phyloP scores from a whole-genome alignment of 2,329 filamentous ascomycete species.

The Epichloe baconii region DNA sequence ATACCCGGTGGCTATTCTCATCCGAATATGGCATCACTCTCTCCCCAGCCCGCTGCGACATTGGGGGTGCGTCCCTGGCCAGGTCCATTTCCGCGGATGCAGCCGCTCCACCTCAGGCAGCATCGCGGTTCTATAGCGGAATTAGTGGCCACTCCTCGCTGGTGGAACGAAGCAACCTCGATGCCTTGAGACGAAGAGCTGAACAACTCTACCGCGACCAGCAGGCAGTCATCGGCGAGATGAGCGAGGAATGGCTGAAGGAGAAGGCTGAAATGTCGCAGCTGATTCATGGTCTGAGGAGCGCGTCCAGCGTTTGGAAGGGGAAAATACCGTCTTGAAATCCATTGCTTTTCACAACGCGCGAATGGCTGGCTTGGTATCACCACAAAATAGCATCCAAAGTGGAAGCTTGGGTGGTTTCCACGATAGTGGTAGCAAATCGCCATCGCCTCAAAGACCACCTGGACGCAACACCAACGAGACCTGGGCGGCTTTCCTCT shows the following conservation, averaged over 20 bases:
- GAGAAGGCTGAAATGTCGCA: slow-evolving; percentile 29
- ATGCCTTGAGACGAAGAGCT: slow-evolving; percentile 38
- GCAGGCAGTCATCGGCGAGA: slow-evolving; percentile 38
- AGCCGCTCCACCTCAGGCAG: slow-evolving; percentile 18
- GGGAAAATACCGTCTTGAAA: slow-evolving; percentile 23
- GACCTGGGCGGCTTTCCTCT: slow-evolving; percentile 13
- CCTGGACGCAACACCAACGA: slow-evolving; percentile 10
- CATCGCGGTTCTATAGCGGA: slow-evolving; percentile 25
- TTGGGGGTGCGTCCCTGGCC: slow-evolving; percentile 13
- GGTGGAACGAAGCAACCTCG: slow-evolving; percentile 34
- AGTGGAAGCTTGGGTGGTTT: slow-evolving; percentile 14
- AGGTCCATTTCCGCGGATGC: slow-evolving; percentile 19
- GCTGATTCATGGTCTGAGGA: slow-evolving; percentile 29
- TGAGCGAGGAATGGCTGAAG: slow-evolving; percentile 31
- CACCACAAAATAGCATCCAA: slow-evolving; percentile 16
- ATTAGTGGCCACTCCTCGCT: slow-evolving; percentile 23
- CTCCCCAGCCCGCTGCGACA: slow-evolving; percentile 3
- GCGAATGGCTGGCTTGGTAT: slow-evolving; percentile 17
- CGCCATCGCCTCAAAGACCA: slow-evolving; percentile 9
- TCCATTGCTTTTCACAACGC: slow-evolving; percentile 17
- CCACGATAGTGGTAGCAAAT: slow-evolving; percentile 7
- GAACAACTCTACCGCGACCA: slow-evolving; percentile 45
- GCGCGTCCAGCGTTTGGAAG: slow-evolving; percentile 22
- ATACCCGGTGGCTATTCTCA: not conserved
- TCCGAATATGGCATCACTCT: slow-evolving; percentile 6